Evolutionary conservation across 345 rosid species (phyloP).

Genomic region (Excoecaria cochinchinensis): DNA sequence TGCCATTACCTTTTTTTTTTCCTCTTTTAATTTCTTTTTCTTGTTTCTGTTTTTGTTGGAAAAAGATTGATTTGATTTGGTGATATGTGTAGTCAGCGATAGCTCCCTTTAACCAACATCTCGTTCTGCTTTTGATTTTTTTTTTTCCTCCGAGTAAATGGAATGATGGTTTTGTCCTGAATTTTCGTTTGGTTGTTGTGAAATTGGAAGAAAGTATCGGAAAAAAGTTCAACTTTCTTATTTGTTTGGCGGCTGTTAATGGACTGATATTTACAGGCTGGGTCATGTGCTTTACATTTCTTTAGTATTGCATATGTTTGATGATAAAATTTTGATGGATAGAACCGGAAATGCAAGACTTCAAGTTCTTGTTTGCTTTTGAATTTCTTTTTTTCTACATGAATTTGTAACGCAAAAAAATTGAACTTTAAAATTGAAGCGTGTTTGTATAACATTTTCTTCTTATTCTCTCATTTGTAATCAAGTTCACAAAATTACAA

Average conservation of each 20-base stretch:
- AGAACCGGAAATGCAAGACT: neutral
- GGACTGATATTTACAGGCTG: neutral
- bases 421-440: neutral
- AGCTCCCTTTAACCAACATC: neutral
- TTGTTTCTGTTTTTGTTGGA: neutral
- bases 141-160: neutral
- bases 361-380: neutral
- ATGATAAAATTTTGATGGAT: too few relatives aligned
- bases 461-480: neutral
- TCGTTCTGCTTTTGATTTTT: neutral
- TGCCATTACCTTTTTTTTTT: neutral
- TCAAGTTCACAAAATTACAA: neutral
- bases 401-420: neutral
- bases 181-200: neutral
- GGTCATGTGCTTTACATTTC: neutral
- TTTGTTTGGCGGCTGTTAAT: neutral
- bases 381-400: neutral
- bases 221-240: neutral
- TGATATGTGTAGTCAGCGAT: neutral
- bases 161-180: neutral
- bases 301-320: neutral
- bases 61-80: neutral
- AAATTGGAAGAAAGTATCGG: neutral
- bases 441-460: neutral
- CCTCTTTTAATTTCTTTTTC: too few relatives aligned